These are phyloP conservation scores for Coleophoma crateriformis DNA, from an alignment of 2,329 filamentous ascomycete species.

Conservation along the genomic window DNA sequence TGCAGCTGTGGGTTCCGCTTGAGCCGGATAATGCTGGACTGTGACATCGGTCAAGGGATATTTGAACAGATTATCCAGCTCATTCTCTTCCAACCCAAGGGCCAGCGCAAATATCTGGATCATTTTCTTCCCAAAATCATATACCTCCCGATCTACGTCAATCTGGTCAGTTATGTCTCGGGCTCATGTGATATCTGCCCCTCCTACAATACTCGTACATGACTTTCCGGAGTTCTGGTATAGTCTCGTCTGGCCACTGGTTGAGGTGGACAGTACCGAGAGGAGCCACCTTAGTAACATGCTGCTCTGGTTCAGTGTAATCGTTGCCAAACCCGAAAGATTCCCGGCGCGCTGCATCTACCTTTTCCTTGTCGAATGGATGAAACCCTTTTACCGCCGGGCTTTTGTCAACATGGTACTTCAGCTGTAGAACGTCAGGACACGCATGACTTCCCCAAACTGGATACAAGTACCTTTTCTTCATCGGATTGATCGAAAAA, in stretches of 20 bases:
- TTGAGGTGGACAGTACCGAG: conserved; percentile 62
- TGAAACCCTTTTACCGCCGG: conserved; percentile 21
- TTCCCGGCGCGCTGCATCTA: conserved; percentile 36
- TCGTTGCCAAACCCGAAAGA: conserved; percentile 10
- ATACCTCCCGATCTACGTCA: conserved; percentile 12
- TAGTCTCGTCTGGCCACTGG: conserved; percentile 76
- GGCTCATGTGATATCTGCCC: conserved; percentile 14
- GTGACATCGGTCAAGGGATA: conserved; percentile 34
- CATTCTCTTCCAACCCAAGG: conserved; percentile 41
- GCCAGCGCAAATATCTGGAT: conserved; percentile 45
- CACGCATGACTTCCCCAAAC: conserved; percentile 7
- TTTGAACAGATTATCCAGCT: conserved; percentile 44
- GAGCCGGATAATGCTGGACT: conserved; percentile 33
- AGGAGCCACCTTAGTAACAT: background rate
- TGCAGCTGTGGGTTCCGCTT: conserved; percentile 14
- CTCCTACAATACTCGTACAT: conserved; percentile 37
- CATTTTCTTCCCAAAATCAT: conserved; percentile 41
- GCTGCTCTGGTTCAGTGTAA: conserved; percentile 40
- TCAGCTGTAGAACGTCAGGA: conserved; percentile 4
- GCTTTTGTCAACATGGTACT: conserved; percentile 36
- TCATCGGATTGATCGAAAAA: conserved; percentile 4
- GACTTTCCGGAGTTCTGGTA: conserved; percentile 35
- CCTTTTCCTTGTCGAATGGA: background rate
- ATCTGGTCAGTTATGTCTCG: too few relatives aligned
- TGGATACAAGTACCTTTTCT: conserved; percentile 29